A percentile compares a stretch with the other conserved stretches of the same genome.
phyloP scores from a whole-genome alignment of 495 filamentous ascomycete genomes.

The Neurospora discreta region DNA sequence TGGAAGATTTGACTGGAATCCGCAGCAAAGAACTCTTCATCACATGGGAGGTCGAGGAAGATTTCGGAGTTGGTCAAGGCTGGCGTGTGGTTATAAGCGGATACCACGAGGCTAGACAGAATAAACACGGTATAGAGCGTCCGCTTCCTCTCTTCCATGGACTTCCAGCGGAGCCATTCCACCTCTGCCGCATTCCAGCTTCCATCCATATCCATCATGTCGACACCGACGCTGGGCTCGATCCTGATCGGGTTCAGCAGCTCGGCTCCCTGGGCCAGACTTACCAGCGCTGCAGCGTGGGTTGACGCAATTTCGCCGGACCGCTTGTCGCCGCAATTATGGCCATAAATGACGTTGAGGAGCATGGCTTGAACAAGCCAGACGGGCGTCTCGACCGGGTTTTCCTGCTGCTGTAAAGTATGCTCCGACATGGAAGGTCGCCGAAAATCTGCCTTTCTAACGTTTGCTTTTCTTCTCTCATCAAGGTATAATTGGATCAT shows the following conservation, averaged over 20 bases:
- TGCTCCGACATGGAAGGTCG: slow-evolving; percentile 40
- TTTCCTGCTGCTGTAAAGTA: slow-evolving; percentile 45
- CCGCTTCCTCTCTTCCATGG: slow-evolving; percentile 81
- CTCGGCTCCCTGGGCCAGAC: slow-evolving; percentile 78
- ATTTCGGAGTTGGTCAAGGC: slow-evolving; percentile 93
- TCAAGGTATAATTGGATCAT: slow-evolving; percentile 92
- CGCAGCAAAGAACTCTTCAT: slow-evolving; percentile 85
- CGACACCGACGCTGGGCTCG: slow-evolving; percentile 27
- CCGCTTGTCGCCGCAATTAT: slow-evolving; percentile 86
- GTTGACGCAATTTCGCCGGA: slow-evolving; percentile 85
- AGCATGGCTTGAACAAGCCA: slow-evolving; percentile 99
- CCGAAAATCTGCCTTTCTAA: slow-evolving; percentile 66
- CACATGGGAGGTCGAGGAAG: slow-evolving; percentile 78
- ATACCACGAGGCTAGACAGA: slow-evolving; percentile 80
- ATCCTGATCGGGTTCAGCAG: slow-evolving; percentile 47
- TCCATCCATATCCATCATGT: slow-evolving; percentile 38
- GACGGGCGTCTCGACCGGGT: slow-evolving; percentile 69
- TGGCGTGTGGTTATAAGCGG: slow-evolving; percentile 85
- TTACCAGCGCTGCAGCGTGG: slow-evolving; percentile 83
- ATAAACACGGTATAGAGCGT: slow-evolving; percentile 88
- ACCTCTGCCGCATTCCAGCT: slow-evolving; percentile 43
- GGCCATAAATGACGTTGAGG: slow-evolving; percentile 90
- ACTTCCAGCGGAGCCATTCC: slow-evolving; percentile 85
- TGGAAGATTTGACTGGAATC: slow-evolving; percentile 71
- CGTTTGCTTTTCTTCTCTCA: slow-evolving; percentile 80